Base-by-base conservation (phyloP, 2,329 filamentous ascomycete genomes). In the Alternaria atra region DNA sequence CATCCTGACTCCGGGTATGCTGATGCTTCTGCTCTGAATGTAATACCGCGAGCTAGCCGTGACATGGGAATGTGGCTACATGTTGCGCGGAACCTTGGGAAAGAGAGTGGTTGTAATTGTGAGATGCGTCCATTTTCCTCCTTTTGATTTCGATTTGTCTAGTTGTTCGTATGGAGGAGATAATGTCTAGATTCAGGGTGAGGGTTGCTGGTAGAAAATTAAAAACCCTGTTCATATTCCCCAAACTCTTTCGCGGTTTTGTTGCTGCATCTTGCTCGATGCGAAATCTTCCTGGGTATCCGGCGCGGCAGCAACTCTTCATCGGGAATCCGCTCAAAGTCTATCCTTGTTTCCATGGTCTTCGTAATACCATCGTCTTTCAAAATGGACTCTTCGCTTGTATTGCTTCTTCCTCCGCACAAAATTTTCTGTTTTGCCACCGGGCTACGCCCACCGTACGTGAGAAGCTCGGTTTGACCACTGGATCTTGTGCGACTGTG, bases 11-110 rank as follows among this genome's bases (percentile, higher is more conserved):
- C 32, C 46, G 20, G 46, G 46, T 17, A 37, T 37, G 30, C 5
- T 50, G 46, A 50, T 50, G 46, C 46, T 50, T 50, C 32, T 50
- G 9, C 46, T 50, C 27, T 50, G 20, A 50, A 20, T 35, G 2
- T 12, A 8, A 35, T 37, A 12, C 20, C 8, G 27, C 8, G 20
- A 50, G 32, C 13, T 7, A 34, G 13, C 30, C 10, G 30, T 34
- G 46, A 12, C 32, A 30, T 50, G 46, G 1, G 6, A 35, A 10
- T n/a, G n/a, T 50, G 32, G 1, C 8, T 25, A 23, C 10, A 35
- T 20, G 12, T n/a, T 7, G 13, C 23, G 32, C 32, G 32, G 20
- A 13, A 8, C 12, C 4, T 50, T 35, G 6, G 32, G 6, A 25
- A n/a, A 2, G 30, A 35, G 4, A 35, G 7, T 15, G 46, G n/a